Evolutionary conservation across 768 basidiomycete species (phyloP), one percentile per base, ranked within the genome.

Genomic region (Termitomyces eurrhizus): DNA sequence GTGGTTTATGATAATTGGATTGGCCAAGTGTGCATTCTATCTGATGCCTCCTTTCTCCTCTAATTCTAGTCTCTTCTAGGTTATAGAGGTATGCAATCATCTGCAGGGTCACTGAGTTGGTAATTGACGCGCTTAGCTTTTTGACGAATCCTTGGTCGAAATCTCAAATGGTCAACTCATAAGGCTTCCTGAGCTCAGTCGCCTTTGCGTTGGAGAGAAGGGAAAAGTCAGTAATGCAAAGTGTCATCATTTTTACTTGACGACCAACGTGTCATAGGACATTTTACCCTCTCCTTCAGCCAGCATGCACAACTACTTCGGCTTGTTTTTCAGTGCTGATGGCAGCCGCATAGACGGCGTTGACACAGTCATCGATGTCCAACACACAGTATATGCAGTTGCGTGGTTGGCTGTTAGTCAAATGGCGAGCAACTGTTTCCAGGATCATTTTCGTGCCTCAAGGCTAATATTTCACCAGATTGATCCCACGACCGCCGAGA

Each of bases 341-440:
- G 24, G 77, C 59, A 75, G 73, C 62, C 72, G 76, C 52, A 74
- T 78, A 14, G 77, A 77, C 42, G 68, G 67, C 14, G 73, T 75
- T 14, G 89, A 90, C 60, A 87, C 84, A 1, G 88, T 93, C 33
- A 76, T 94, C 39, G 80, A 83, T 26, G 81, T 93, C 32, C 84
- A 82, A 62, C 92, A 92, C 60, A 89, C 84, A 16, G 87, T 90
- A 44, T 83, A 93, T 62, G 91, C 89, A 14, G 76, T 96, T 50
- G 82, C 87, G 52, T 96, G 94, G 94, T 78, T 94, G 5, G 94
- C 92, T 21, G 75, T 96, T 56, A 94, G 93, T 63, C 94, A 96
- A 77, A 81, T 83, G 56, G 93, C 92, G 68, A 57, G 86, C 69
- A 4, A 35, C 14, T 52, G 33, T 33, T 67, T 46, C 32, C 32